Conservation (phyloP, 495 filamentous ascomycete species). For the Aspergillus saccharolyticus region DNA sequence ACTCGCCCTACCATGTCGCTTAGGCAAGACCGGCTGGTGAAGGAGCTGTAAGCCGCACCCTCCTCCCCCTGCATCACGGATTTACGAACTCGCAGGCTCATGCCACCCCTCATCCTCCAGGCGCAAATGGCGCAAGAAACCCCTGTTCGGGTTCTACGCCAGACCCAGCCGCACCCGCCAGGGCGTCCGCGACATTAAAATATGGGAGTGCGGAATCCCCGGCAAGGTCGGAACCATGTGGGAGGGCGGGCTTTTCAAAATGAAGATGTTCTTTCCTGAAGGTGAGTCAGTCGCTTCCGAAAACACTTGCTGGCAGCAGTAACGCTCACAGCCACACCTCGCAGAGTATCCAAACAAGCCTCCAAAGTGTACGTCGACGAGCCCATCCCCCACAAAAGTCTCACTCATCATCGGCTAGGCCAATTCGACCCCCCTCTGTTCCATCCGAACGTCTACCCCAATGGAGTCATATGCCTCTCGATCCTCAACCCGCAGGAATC, state of each 20-base stretch:
- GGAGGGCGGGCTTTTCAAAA: background rate
- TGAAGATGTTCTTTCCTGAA: background rate
- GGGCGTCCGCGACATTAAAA: background rate
- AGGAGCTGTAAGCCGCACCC: background rate
- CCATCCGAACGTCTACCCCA: background rate
- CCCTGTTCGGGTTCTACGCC: background rate
- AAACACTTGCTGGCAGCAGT: background rate
- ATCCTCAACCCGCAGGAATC: background rate
- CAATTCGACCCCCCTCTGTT: background rate
- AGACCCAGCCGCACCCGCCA: background rate
- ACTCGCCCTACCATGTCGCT: background rate
- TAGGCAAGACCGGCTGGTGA: background rate
- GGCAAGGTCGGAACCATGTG: background rate
- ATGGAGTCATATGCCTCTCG: background rate
- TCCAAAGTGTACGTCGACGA: background rate
- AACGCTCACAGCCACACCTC: no score
- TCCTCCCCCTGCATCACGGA: background rate
- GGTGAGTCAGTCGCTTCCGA: no score
- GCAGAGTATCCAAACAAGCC: background rate
- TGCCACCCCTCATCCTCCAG: background rate
- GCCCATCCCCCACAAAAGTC: background rate
- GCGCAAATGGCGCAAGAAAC: background rate
- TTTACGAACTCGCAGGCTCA: background rate
- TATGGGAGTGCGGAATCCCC: background rate
- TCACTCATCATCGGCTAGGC: background rate